Percentiles rank a stretch among this genome's conserved stretches.
These are phyloP conservation scores for Leccinum variicolor DNA, from an alignment of 768 basidiomycete genomes.

Conservation along the genomic window DNA sequence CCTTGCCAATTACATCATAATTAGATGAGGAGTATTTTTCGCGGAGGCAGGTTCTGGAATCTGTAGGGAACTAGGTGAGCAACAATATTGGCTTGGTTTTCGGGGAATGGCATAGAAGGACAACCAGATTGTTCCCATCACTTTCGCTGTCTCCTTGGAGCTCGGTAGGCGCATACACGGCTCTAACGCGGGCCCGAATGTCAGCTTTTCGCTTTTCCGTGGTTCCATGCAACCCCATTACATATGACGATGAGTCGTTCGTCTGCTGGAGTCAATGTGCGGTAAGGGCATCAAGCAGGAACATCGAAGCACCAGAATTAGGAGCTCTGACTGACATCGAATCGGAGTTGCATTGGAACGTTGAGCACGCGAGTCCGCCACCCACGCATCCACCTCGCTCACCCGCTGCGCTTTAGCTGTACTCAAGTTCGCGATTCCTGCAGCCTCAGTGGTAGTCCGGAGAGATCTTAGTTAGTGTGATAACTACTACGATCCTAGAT, in stretches of 20 bases:
- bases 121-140: conserved; percentile 11
- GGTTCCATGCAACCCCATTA: not conserved
- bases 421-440: conserved; percentile 19
- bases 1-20: not conserved
- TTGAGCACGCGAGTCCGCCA: not conserved
- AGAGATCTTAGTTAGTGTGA: no score
- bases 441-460: conserved; percentile 17
- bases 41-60: not conserved
- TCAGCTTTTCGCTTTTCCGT: not conserved
- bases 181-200: conserved; percentile 8
- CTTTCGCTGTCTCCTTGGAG: conserved; percentile 18
- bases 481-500: no score
- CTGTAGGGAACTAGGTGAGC: conserved; percentile 12
- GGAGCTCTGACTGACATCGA: not conserved
- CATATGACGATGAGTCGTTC: not conserved
- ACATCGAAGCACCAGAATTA: not conserved
- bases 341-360: not conserved
- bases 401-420: conserved; percentile 1
- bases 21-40: not conserved
- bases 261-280: not conserved
- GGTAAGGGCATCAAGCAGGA: conserved; percentile 4
- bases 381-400: no score
- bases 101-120: not conserved
- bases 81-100: no score
- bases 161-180: conserved; percentile 6